phyloP scores from a whole-genome alignment of 208 protist genomes.

The Trypanosoma brucei region DNA sequence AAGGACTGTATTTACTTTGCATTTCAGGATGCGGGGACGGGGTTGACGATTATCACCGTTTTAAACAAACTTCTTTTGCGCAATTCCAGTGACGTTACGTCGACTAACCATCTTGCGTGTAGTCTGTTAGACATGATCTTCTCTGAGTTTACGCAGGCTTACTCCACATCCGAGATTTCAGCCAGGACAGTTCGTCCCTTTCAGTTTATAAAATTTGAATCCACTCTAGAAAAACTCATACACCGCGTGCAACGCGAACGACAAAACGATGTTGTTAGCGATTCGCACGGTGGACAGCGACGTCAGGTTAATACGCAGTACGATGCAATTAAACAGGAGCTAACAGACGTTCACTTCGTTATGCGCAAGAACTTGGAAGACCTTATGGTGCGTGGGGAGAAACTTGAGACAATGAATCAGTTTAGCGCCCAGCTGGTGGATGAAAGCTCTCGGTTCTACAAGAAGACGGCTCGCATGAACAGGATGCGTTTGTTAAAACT shows the following conservation, averaged over 20 bases:
- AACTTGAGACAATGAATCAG: slow-evolving; percentile 86
- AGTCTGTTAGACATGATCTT: slow-evolving; percentile 78
- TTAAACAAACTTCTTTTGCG: slow-evolving; percentile 87
- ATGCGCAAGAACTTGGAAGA: slow-evolving; percentile 90
- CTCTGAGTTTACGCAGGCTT: slow-evolving; percentile 65
- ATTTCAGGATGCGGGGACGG: slow-evolving; percentile 80
- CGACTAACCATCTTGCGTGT: slow-evolving; percentile 78
- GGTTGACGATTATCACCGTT: slow-evolving; percentile 83
- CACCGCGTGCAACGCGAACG: slow-evolving; percentile 62
- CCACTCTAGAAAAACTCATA: slow-evolving; percentile 72
- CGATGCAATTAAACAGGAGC: slow-evolving; percentile 71
- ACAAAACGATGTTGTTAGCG: slow-evolving; percentile 38
- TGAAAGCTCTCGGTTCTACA: slow-evolving; percentile 80
- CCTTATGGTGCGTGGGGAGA: slow-evolving; percentile 85
- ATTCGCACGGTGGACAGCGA: slow-evolving; percentile 23
- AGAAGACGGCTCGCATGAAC: slow-evolving; percentile 85
- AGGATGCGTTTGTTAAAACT: slow-evolving; percentile 80
- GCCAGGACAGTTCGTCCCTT: slow-evolving; percentile 59
- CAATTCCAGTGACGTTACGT: slow-evolving; percentile 64
- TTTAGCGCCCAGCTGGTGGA: slow-evolving; percentile 79
- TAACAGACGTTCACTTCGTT: slow-evolving; percentile 88
- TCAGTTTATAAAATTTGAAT: slow-evolving; percentile 90
- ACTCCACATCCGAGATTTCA: slow-evolving; percentile 48
- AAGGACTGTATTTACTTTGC: slow-evolving; percentile 88
- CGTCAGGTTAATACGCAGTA: slow-evolving; percentile 73